A percentile compares a stretch with the other conserved stretches of the same genome.
phyloP scores from a whole-genome alignment of 441 rosid species.

The Raphanus hybrid region DNA sequence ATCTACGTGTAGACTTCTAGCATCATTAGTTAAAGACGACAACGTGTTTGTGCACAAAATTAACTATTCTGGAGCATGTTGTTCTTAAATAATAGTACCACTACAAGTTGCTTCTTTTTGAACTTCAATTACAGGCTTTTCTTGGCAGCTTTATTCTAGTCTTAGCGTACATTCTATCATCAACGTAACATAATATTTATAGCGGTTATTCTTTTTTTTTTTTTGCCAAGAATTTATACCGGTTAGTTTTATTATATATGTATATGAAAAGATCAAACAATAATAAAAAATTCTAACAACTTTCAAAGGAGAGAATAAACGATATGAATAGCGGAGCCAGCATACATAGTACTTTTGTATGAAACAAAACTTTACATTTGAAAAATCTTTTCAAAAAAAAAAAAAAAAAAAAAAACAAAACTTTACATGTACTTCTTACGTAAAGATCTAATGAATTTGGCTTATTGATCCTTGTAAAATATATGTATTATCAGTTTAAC shows the following conservation, averaged over 20 bases:
- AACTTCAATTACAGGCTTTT: neutral
- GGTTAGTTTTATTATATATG: neutral
- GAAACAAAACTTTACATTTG: too few relatives aligned
- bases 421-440: neutral
- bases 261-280: conserved; percentile 2
- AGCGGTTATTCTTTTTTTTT: neutral
- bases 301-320: neutral
- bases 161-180: neutral
- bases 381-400: too few relatives aligned
- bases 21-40: neutral
- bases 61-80: neutral
- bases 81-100: neutral
- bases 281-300: neutral
- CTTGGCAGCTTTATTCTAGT: neutral
- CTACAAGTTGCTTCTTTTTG: neutral
- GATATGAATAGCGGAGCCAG: neutral
- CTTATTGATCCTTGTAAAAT: neutral
- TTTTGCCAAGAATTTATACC: neutral
- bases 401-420: too few relatives aligned
- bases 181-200: neutral
- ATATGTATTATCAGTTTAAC: neutral
- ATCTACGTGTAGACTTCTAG: conserved; percentile 22
- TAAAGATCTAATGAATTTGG: neutral
- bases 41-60: conserved; percentile 14
- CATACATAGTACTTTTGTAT: neutral